Percentiles rank a stretch among this genome's conserved stretches.
phyloP scores from a whole-genome alignment of 768 basidiomycete genomes.

The Paxillus ammoniavirescens region DNA sequence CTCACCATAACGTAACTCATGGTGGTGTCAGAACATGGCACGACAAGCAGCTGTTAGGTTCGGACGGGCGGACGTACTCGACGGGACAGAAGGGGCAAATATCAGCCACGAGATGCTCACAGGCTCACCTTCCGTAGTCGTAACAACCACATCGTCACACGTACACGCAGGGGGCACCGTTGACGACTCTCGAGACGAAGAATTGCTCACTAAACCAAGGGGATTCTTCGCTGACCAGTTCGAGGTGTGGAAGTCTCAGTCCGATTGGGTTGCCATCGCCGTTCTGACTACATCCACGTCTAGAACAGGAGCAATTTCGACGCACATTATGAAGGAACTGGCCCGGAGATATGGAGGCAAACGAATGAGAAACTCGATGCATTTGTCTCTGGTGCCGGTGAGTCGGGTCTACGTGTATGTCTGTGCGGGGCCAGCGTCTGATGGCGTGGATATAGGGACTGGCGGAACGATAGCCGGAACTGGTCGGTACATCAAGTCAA shows the following conservation, averaged over 20 bases:
- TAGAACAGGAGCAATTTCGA: slow-evolving; percentile 88
- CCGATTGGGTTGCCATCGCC: not conserved
- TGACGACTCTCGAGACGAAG: slow-evolving; percentile 38
- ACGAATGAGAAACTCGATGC: slow-evolving; percentile 79
- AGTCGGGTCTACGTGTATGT: slow-evolving; percentile 3
- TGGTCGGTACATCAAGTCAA: slow-evolving; percentile 76
- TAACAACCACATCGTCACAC: slow-evolving; percentile 48
- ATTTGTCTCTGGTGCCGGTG: slow-evolving; percentile 90
- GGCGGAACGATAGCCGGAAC: slow-evolving; percentile 92
- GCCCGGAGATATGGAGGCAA: slow-evolving; percentile 94
- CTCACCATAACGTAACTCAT: not conserved
- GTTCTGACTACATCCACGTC: not conserved
- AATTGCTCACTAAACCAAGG: slow-evolving; percentile 53
- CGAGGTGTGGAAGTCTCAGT: slow-evolving; percentile 44
- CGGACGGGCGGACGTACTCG: slow-evolving; percentile 40
- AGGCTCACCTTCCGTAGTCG: slow-evolving; percentile 48
- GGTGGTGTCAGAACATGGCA: slow-evolving; percentile 72
- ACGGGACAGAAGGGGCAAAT: slow-evolving; percentile 12
- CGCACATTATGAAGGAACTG: slow-evolving; percentile 88
- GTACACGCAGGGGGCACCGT: slow-evolving; percentile 33
- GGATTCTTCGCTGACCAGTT: slow-evolving; percentile 98
- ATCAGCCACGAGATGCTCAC: slow-evolving; percentile 37
- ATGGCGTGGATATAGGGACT: slow-evolving; percentile 57
- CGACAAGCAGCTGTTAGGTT: slow-evolving; percentile 75
- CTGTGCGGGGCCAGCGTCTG: not conserved